Conservation (phyloP, 345 rosid genomes). For the Euphorbia lathyris region DNA sequence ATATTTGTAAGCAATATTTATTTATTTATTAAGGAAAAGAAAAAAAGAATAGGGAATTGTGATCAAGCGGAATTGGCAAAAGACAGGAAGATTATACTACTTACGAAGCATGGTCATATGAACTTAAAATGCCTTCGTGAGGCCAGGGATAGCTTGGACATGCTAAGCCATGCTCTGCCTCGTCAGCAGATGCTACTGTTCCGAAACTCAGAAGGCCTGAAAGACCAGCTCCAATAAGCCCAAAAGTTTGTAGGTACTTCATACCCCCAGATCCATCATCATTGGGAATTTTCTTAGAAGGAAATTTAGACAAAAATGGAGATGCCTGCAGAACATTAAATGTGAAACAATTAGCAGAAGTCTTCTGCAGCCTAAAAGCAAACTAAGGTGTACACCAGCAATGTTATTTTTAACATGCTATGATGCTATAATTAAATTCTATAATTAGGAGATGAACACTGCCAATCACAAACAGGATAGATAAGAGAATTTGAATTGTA, state of each 20-base stretch:
- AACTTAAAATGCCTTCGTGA: slow-evolving; percentile 92
- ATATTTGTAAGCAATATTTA: background rate
- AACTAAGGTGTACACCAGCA: background rate
- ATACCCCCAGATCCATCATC: slow-evolving; percentile 54
- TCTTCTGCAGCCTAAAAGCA: background rate
- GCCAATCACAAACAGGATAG: background rate
- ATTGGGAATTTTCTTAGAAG: slow-evolving; percentile 64
- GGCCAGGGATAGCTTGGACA: slow-evolving; percentile 97
- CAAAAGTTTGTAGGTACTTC: slow-evolving; percentile 58
- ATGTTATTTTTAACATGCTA: background rate
- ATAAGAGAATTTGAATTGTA: background rate
- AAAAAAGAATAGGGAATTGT: background rate
- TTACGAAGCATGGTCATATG: slow-evolving; percentile 99
- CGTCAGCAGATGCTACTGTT: slow-evolving; percentile 85
- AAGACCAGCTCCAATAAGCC: slow-evolving; percentile 82
- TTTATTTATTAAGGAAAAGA: no score
- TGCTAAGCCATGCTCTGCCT: slow-evolving; percentile 94
- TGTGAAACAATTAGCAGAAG: slow-evolving; percentile 14
- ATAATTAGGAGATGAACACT: background rate
- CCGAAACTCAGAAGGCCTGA: slow-evolving; percentile 78
- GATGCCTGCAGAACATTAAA: slow-evolving; percentile 44
- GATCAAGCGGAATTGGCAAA: slow-evolving; percentile 5
- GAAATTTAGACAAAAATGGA: slow-evolving; percentile 50
- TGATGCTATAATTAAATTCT: background rate
- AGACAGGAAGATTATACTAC: slow-evolving; percentile 29